Base-by-base conservation (phyloP, 2,329 filamentous ascomycete species). In the Bertia moriformis region DNA sequence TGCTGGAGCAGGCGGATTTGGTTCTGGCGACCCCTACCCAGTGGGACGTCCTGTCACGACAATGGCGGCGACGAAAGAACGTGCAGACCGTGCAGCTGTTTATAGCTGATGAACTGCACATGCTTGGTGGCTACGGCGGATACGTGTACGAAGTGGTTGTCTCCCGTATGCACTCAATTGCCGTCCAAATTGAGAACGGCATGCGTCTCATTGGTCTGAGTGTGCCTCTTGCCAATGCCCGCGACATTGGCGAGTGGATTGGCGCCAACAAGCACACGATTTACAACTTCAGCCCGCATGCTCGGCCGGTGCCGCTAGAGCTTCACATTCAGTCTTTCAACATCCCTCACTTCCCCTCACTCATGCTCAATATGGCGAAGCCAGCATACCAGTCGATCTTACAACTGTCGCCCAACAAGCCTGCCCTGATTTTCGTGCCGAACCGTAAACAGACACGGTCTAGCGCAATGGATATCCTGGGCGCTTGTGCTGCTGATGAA, bases 341-440 rank as follows among this genome's bases (percentile, higher is more conserved):
- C 19, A 93, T 94, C 43, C 87, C 93, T 37, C 93, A 98, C 55
- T 95, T 94, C 63, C 93, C 91, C 3, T 96, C 91, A 10, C 71
- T 98, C 30, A 98, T 98, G 91, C 73, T 98, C 48, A 88, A 91
- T 13, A 98, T 98, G 91, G 86, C 88, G 14, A 89, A 93, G 58
- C 93, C 93, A 15, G 81, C 86, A 1, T 96, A 95, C 56, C 67
- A 85, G 43, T 83, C 89, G 2, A 84, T 98, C 47, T 73, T 86
- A 2, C 86, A 93, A 51, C 73, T 93, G 56, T 93, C 91, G 4
- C 67, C 85, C 0, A 80, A 93, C 45, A 91, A 94, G 61, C 88
- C 89, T 19, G 82, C 87, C 2, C 76, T 98, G 50, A 68, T 95
- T 5, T 98, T 96, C 49, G 85, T 96, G 22, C 87, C 91, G 0